Conservation (phyloP, 192 early-diverging fungal species). For the Coemansia sp. region DNA sequence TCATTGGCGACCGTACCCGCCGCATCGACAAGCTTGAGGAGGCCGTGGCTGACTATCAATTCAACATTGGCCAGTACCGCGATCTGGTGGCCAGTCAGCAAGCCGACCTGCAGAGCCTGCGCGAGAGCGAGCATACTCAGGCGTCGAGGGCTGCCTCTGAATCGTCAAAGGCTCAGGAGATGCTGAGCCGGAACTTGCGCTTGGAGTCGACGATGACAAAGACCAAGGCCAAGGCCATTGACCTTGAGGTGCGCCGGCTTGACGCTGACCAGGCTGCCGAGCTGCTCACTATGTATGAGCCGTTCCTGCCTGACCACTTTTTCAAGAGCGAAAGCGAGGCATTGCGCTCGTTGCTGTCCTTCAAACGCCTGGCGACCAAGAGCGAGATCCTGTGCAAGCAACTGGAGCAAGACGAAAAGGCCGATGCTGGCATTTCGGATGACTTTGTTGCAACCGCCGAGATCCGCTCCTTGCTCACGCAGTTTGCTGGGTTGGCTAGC, state of each 20-base stretch:
- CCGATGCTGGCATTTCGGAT: constrained; percentile 51
- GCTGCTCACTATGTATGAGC: constrained; percentile 57
- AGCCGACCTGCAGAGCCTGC: constrained; percentile 69
- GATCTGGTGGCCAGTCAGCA: constrained; percentile 76
- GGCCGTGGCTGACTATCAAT: constrained; percentile 80
- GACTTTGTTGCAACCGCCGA: constrained; percentile 55
- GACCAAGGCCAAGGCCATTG: constrained; percentile 84
- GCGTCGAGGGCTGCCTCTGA: constrained; percentile 56
- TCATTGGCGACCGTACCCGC: constrained; percentile 61
- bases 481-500: constrained; percentile 65
- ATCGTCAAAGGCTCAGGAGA: constrained; percentile 72
- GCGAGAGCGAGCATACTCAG: constrained; percentile 65
- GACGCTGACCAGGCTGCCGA: constrained; percentile 82
- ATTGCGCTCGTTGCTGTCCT: constrained; percentile 68
- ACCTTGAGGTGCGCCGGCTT: constrained; percentile 84
- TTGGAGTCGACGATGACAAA: constrained; percentile 79
- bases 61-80: constrained; percentile 82
- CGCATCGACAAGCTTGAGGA: constrained; percentile 70
- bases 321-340: constrained; percentile 77
- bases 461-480: constrained; percentile 28
- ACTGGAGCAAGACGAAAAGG: constrained; percentile 66
- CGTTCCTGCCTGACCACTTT: constrained; percentile 85
- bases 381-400: constrained; percentile 70
- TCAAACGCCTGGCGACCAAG: constrained; percentile 83
- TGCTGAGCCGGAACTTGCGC: constrained; percentile 77